Evolutionary conservation across 2,329 filamentous ascomycete genomes (phyloP).

Genomic region (Alternaria conjuncta): DNA sequence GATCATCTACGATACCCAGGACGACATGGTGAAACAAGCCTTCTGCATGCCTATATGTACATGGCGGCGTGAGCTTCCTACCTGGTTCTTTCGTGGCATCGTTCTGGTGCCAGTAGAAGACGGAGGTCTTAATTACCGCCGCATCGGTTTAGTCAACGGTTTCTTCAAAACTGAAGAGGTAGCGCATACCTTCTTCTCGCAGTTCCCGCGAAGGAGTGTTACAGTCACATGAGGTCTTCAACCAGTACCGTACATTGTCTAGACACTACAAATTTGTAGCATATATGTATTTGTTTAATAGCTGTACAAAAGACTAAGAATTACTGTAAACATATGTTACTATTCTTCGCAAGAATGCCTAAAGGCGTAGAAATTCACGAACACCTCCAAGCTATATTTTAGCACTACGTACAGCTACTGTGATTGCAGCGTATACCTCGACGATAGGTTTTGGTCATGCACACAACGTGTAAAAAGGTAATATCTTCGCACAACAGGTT

Average conservation of each 20-base stretch:
- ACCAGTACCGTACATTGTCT: neutral
- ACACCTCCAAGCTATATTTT: no score
- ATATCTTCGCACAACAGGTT: neutral
- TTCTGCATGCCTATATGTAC: neutral
- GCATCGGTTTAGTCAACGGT: accelerated
- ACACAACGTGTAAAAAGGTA: neutral
- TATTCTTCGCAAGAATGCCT: no score
- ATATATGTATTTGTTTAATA: neutral
- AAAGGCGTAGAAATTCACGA: no score
- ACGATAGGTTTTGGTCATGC: no score
- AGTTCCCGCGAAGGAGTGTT: neutral
- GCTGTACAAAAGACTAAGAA: neutral
- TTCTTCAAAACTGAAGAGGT: neutral
- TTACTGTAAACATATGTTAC: no score
- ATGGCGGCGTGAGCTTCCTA: no score
- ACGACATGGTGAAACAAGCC: neutral
- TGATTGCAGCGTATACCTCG: no score
- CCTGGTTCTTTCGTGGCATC: neutral
- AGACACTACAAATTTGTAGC: neutral
- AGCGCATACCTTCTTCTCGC: neutral
- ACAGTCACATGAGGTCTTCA: neutral
- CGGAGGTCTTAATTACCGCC: accelerated
- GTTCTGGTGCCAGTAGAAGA: neutral
- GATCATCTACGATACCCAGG: no score
- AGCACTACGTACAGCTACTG: no score